Conservation (phyloP, 805 yeast genomes). For the Candida maesae region DNA sequence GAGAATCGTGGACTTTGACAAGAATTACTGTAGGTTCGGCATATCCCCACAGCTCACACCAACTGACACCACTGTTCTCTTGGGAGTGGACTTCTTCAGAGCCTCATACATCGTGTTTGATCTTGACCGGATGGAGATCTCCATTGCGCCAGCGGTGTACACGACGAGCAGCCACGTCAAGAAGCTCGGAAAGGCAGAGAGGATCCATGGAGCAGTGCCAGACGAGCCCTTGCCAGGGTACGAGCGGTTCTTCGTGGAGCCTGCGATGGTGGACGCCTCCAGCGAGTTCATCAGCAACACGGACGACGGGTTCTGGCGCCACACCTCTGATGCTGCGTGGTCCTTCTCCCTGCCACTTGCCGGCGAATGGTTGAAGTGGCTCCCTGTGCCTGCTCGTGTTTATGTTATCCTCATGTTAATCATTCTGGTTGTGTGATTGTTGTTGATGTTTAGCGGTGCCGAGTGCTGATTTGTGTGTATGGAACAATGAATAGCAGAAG, state of each 20-base stretch:
- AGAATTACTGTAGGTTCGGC: slow-evolving; percentile 17
- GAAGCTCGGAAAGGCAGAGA: slow-evolving; percentile 3
- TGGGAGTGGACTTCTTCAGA: slow-evolving; percentile 23
- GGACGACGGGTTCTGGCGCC: slow-evolving; percentile 15
- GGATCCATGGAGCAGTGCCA: slow-evolving; percentile 4
- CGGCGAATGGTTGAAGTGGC: too few species aligned
- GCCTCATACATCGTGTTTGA: slow-evolving; percentile 24
- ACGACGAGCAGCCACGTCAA: slow-evolving; percentile 6
- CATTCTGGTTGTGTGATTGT: too few species aligned
- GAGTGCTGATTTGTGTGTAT: too few species aligned
- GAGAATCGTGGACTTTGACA: background rate
- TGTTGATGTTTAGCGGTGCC: too few species aligned
- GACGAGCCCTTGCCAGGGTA: slow-evolving; percentile 9
- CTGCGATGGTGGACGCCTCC: slow-evolving; percentile 12
- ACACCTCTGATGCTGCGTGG: too few species aligned
- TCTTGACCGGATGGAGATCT: slow-evolving; percentile 21
- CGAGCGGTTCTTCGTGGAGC: slow-evolving; percentile 1
- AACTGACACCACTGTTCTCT: slow-evolving; percentile 4
- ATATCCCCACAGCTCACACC: slow-evolving; percentile 7
- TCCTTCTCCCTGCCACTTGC: too few species aligned
- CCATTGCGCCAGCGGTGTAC: slow-evolving; percentile 22
- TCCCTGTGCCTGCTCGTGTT: too few species aligned
- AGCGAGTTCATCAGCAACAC: slow-evolving; percentile 18
- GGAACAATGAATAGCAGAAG: too few species aligned
- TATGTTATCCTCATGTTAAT: too few species aligned